Conservation (phyloP, 148 eudicot species). For the Rhododendron molle region DNA sequence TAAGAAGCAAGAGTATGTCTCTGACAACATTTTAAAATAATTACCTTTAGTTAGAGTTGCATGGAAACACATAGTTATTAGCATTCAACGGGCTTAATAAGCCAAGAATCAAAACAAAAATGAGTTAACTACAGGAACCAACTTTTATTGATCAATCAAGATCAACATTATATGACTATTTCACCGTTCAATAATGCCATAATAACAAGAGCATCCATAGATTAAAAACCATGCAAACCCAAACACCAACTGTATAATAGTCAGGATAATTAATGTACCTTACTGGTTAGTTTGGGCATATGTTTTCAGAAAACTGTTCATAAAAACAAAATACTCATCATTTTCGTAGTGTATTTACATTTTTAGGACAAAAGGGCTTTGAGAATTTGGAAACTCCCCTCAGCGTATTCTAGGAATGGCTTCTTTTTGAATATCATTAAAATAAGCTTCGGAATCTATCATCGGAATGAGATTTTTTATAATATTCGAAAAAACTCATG, state of each 20-base stretch:
- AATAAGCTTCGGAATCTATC: not conserved
- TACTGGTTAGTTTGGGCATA: not conserved
- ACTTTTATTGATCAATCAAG: not conserved
- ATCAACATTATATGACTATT: not conserved
- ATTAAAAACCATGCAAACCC: not conserved
- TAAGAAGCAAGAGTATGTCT: slow-evolving; percentile 65
- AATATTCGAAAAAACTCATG: not conserved
- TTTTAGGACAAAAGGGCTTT: not conserved
- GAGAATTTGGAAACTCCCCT: not conserved
- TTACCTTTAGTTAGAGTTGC: not conserved
- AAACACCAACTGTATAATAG: not conserved
- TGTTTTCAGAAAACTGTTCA: not conserved
- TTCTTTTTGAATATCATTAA: not conserved
- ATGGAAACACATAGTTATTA: not conserved
- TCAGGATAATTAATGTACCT: not conserved
- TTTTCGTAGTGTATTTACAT: not conserved
- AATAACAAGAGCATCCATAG: not conserved
- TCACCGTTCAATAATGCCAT: not conserved
- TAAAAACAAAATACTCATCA: not conserved
- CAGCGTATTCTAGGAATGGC: not conserved
- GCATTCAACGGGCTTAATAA: not conserved
- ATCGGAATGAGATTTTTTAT: not conserved
- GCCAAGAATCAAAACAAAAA: not conserved
- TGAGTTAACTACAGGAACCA: not conserved
- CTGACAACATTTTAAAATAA: slow-evolving; percentile 22